Conservation (phyloP, 495 filamentous ascomycete genomes). For the Lasiosphaeria hispida region DNA sequence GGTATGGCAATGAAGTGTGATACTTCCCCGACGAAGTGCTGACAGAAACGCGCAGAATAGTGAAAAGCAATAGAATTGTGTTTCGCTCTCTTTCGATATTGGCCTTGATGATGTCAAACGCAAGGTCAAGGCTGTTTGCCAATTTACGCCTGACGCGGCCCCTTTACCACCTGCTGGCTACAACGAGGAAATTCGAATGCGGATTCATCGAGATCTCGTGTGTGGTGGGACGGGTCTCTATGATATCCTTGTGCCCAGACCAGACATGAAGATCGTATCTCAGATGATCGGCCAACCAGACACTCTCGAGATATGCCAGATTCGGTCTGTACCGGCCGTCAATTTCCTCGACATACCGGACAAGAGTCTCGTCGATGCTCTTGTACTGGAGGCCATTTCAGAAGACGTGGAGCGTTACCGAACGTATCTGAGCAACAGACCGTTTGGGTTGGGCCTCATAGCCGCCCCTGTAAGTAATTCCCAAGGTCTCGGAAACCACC, state of each 20-base stretch:
- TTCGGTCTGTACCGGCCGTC: not conserved
- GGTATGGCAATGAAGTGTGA: not conserved
- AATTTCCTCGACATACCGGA: not conserved
- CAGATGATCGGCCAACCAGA: not conserved
- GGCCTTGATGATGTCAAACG: not conserved
- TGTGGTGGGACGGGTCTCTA: not conserved
- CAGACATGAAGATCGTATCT: not conserved
- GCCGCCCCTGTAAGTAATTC: not conserved
- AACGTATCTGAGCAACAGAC: not conserved
- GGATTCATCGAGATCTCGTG: not conserved
- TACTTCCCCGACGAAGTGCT: not conserved
- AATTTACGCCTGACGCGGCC: not conserved
- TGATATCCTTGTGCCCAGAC: not conserved
- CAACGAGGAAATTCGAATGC: not conserved
- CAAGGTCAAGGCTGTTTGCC: not conserved
- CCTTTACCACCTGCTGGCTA: not conserved
- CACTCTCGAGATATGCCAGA: not conserved
- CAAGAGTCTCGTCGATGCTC: not conserved
- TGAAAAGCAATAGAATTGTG: not conserved
- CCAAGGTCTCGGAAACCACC: no score
- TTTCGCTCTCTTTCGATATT: not conserved
- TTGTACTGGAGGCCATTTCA: not conserved
- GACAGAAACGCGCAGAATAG: not conserved
- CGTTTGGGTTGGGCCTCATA: not conserved
- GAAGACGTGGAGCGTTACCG: not conserved